Evolutionary conservation across 1,139 yeast species (phyloP).

Genomic region (Geotrichum aggregatum): DNA sequence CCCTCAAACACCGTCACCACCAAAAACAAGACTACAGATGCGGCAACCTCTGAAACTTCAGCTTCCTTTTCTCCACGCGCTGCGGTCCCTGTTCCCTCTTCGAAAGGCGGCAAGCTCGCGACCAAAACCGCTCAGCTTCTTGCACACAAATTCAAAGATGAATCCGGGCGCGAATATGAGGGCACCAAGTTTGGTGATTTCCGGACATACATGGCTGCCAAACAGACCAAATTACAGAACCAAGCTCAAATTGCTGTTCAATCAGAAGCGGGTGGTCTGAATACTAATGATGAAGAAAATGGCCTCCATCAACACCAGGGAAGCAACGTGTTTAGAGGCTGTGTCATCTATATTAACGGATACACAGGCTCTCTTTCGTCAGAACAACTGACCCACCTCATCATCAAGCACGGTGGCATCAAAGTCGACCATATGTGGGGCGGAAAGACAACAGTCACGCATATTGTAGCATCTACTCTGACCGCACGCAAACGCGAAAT

Average conservation of each 20-base stretch:
- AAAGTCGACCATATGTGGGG: conserved; percentile 44
- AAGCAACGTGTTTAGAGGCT: conserved; percentile 48
- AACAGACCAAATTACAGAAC: conserved; percentile 61
- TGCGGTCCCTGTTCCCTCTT: neutral
- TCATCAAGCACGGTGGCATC: conserved; percentile 72
- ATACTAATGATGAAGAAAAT: conserved; percentile 37
- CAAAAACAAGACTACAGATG: too few species aligned
- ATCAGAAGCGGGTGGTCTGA: conserved; percentile 45
- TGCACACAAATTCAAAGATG: conserved; percentile 27
- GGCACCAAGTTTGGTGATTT: conserved; percentile 65
- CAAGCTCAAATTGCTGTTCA: conserved; percentile 49
- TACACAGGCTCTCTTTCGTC: conserved; percentile 70
- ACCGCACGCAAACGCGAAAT: conserved; percentile 72
- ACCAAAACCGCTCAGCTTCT: conserved; percentile 24
- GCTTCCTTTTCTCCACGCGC: neutral
- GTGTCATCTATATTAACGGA: conserved; percentile 77
- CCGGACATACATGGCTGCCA: conserved; percentile 62
- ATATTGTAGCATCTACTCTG: conserved; percentile 71
- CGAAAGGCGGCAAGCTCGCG: conserved; percentile 42
- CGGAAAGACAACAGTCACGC: conserved; percentile 73
- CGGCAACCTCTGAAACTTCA: too few species aligned
- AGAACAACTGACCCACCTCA: conserved; percentile 62
- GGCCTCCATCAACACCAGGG: neutral
- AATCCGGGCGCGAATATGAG: conserved; percentile 37
- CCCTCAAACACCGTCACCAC: too few species aligned